Evolutionary conservation across 2,329 filamentous ascomycete genomes (phyloP).

Genomic region (Pseudogymnoascus sp.): DNA sequence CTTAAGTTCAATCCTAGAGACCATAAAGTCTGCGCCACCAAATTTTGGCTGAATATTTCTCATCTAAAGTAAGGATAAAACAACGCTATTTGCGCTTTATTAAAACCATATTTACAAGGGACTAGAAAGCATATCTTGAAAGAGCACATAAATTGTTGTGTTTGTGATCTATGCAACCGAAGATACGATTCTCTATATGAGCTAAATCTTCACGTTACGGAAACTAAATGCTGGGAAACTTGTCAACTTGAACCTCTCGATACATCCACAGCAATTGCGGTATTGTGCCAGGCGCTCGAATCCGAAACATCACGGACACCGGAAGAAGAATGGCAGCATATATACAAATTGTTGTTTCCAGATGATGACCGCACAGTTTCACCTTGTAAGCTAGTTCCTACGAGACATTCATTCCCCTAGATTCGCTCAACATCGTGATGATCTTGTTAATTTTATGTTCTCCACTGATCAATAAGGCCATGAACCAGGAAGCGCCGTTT

Average conservation of each 20-base stretch:
- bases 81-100: neutral
- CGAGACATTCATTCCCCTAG: neutral
- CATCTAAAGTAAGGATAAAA: conserved; percentile 17
- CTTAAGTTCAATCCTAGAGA: conserved; percentile 15
- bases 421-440: neutral
- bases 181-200: conserved; percentile 15
- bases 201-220: conserved; percentile 1
- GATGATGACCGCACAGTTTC: conserved; percentile 13
- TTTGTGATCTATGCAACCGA: conserved; percentile 17
- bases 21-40: neutral
- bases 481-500: neutral
- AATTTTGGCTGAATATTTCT: conserved; percentile 13
- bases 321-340: conserved; percentile 17
- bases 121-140: conserved; percentile 17
- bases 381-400: conserved; percentile 24
- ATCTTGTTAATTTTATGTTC: neutral
- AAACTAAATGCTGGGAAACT: no score
- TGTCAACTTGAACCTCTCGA: conserved; percentile 11
- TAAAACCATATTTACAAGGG: neutral
- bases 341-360: conserved; percentile 19
- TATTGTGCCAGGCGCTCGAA: conserved; percentile 13
- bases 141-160: conserved; percentile 13
- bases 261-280: conserved; percentile 10
- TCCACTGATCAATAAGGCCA: neutral
- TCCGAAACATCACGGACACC: conserved; percentile 14